These are phyloP conservation scores for Apium graveolens DNA, from an alignment of 129 eudicot species.

Conservation along the genomic window DNA sequence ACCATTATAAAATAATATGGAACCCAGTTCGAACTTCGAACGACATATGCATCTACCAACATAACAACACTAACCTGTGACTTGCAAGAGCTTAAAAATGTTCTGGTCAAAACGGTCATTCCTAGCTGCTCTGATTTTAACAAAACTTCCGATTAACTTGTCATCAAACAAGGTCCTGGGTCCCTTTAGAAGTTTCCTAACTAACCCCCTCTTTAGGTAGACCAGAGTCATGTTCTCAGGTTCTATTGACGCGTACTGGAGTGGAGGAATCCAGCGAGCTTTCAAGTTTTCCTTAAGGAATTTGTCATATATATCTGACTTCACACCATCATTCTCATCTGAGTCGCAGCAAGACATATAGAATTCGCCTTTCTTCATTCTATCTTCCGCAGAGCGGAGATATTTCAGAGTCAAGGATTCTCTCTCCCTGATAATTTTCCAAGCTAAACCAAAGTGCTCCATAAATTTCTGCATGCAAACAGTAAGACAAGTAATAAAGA, in stretches of 20 bases:
- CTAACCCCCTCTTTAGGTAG: background rate
- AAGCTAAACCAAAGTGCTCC: slow-evolving; percentile 48
- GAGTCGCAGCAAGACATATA: too few species aligned
- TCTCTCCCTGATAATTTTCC: slow-evolving; percentile 45
- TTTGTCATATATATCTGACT: background rate
- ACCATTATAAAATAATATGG: too few species aligned
- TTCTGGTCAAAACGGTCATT: slow-evolving; percentile 30
- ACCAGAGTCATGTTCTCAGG: background rate
- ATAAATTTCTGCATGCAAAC: background rate
- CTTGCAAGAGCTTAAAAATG: slow-evolving; percentile 56
- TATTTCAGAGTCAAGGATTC: slow-evolving; percentile 42
- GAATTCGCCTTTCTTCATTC: background rate
- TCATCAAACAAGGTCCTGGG: background rate
- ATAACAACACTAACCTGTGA: slow-evolving; percentile 43
- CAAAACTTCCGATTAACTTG: slow-evolving; percentile 44
- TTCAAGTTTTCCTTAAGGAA: background rate
- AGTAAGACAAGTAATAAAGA: background rate
- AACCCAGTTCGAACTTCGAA: background rate
- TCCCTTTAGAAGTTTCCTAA: background rate
- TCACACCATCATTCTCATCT: slow-evolving; percentile 23
- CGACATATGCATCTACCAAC: background rate
- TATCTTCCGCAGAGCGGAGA: slow-evolving; percentile 34
- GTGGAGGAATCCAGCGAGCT: background rate
- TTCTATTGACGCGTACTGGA: background rate
- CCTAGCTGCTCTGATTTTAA: slow-evolving; percentile 55